phyloP scores from a whole-genome alignment of 176 grass and related monocot genomes.

The Microstegium vimineum region DNA sequence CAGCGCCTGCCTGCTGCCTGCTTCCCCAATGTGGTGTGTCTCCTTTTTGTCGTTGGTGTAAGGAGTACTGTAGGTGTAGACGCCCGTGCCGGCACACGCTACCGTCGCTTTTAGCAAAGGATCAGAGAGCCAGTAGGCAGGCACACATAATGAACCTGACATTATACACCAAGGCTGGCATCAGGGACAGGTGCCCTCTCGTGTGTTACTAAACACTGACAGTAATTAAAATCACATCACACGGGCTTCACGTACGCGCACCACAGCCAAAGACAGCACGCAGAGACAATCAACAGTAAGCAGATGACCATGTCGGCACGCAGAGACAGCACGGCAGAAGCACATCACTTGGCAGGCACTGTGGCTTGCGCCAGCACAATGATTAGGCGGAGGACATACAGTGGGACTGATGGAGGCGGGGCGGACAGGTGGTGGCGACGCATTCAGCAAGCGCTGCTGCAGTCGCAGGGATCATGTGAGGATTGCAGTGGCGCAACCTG shows the following conservation, averaged over 20 bases:
- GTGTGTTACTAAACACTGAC: background rate
- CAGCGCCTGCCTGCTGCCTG: background rate
- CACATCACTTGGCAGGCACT: background rate
- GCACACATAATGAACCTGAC: no score
- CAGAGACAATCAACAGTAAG: background rate
- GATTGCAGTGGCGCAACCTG: background rate
- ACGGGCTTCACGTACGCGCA: no score
- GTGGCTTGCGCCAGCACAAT: background rate
- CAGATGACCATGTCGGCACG: background rate
- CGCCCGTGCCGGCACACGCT: no score
- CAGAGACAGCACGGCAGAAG: background rate
- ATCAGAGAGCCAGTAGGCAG: no score
- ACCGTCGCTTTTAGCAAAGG: no score
- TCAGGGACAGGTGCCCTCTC: background rate
- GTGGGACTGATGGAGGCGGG: background rate
- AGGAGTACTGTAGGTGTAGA: no score
- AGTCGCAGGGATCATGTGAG: constrained; percentile 11
- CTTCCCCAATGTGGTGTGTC: background rate
- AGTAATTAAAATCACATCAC: no score
- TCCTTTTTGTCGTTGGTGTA: background rate
- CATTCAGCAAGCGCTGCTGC: background rate
- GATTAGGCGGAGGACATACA: background rate
- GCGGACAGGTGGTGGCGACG: background rate
- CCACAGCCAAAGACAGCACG: background rate
- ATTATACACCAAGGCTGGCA: no score